Evolutionary conservation across 139 green algal genomes (phyloP), one percentile per base, ranked within the genome.

Genomic region (Mychonastes homosphaera): DNA sequence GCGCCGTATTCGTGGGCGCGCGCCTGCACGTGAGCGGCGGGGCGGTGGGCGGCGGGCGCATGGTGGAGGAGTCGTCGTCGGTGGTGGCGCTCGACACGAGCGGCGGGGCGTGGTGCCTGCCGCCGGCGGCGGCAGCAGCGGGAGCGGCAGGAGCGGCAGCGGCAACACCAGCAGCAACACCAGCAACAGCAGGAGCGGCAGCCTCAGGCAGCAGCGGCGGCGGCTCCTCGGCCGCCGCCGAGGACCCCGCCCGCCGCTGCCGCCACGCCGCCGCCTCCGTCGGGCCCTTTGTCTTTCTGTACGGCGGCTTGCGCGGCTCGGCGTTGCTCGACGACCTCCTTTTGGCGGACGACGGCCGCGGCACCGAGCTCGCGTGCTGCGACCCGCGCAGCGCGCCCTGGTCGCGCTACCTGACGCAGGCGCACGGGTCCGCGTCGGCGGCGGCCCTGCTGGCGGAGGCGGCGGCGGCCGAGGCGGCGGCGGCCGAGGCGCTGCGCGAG

Each of bases 21-120:
- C 66, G 92, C 23, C 56, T 99, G 63, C 90, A 98, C 69, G 87
- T 98, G 18, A 85, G 79, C n/a, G 92, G 92, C 18, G 92, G 92
- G 18, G 89, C 92, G 2, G 82, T 97, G 10, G 92, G 92, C 5
- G 92, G 92, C 4, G 92, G 92, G 6, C 65, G 83, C 8, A 95
- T 98, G 84, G 90, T 85, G 40, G 38, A 69, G 34, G 26, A 92
- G 52, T 66, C 62, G 15, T 71, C 76, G 7, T 77, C 79, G 6
- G 78, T 88, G 2, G 85, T 93, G 19, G 81, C 90, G 53, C 76
- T 98, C 40, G 90, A 98, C 77, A 98, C 89, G 0, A 78, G 77
- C 8, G 82, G 82, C 16, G 81, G 81, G 12, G 60, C 70, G 51
- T 87, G 79, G 79, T n/a, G n/a, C n/a, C n/a, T n/a, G n/a, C n/a